phyloP scores from a whole-genome alignment of 805 yeast genomes.

The Torulaspora microellipsoides region DNA sequence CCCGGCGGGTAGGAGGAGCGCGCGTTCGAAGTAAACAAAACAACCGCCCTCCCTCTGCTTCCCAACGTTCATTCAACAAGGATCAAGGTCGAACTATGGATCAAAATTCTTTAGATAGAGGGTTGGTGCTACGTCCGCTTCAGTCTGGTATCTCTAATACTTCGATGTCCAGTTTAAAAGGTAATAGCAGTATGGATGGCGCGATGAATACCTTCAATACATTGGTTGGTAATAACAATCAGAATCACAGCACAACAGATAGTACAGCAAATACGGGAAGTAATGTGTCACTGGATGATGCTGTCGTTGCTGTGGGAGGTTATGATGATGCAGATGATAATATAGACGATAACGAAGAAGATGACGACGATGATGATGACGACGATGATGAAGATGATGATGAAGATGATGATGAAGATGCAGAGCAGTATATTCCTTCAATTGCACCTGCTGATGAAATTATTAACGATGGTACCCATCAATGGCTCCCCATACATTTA shows the following conservation, averaged over 20 bases:
- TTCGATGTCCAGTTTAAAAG: not conserved
- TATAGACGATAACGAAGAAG: constrained; percentile 8
- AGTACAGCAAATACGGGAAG: not conserved
- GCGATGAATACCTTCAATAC: not conserved
- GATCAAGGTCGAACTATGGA: too few species aligned
- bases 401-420: constrained; percentile 7
- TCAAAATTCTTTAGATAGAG: not conserved
- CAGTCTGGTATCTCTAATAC: constrained; percentile 8
- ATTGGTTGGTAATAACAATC: not conserved
- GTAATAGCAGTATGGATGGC: not conserved
- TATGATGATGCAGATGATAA: constrained; percentile 9
- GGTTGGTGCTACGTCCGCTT: constrained; percentile 10
- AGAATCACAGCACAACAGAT: not conserved
- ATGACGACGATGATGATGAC: constrained; percentile 10
- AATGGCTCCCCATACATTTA: constrained; percentile 17
- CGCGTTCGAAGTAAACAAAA: too few species aligned
- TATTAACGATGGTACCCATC: not conserved
- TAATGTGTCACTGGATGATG: not conserved
- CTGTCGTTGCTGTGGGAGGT: constrained; percentile 1
- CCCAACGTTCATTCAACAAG: too few species aligned
- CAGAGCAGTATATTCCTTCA: not conserved
- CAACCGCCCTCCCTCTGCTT: too few species aligned
- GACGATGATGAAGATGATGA: constrained; percentile 7
- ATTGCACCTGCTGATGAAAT: constrained; percentile 1
- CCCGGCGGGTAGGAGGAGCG: too few species aligned